phyloP scores from a whole-genome alignment of 2,329 filamentous ascomycete genomes.

The Ascochyta rabiei region DNA sequence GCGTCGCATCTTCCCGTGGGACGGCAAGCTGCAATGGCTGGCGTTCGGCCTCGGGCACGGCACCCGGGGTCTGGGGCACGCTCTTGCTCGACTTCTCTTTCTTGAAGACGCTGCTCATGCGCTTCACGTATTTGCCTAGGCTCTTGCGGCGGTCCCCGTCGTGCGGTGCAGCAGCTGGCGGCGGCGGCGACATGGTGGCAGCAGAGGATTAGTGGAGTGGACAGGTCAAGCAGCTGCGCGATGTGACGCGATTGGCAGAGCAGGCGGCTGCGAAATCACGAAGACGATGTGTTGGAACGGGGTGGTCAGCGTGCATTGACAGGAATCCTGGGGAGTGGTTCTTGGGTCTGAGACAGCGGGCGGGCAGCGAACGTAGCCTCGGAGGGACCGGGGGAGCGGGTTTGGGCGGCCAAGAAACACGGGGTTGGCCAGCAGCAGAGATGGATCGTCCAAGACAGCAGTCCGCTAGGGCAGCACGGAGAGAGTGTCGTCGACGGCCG shows the following conservation, averaged over 20 bases:
- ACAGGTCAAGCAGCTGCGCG: neutral
- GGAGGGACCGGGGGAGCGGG: conserved; percentile 34
- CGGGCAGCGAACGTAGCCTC: conserved; percentile 21
- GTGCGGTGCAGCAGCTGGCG: conserved; percentile 25
- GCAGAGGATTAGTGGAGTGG: conserved; percentile 2
- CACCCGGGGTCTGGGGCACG: neutral
- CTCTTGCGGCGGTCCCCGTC: conserved; percentile 40
- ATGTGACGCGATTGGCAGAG: conserved; percentile 14
- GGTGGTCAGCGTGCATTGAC: conserved; percentile 16
- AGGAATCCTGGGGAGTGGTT: conserved; percentile 27
- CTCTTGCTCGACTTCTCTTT: conserved; percentile 38
- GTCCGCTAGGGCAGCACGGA: neutral
- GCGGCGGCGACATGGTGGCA: conserved; percentile 34
- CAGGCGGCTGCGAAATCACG: conserved; percentile 25
- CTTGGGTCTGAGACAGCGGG: conserved; percentile 35
- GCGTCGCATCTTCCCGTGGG: neutral
- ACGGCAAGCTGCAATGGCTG: neutral
- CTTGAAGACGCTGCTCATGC: conserved; percentile 49
- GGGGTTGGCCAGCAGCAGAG: conserved; percentile 4
- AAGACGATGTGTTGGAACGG: conserved; percentile 29
- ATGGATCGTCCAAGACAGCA: neutral
- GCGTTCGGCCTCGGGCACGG: conserved; percentile 4
- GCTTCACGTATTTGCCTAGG: conserved; percentile 49
- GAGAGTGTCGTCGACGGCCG: conserved; percentile 2
- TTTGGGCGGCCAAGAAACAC: conserved; percentile 14